Evolutionary conservation across 345 rosid genomes (phyloP).

Genomic region (Dipteronia dyeriana): DNA sequence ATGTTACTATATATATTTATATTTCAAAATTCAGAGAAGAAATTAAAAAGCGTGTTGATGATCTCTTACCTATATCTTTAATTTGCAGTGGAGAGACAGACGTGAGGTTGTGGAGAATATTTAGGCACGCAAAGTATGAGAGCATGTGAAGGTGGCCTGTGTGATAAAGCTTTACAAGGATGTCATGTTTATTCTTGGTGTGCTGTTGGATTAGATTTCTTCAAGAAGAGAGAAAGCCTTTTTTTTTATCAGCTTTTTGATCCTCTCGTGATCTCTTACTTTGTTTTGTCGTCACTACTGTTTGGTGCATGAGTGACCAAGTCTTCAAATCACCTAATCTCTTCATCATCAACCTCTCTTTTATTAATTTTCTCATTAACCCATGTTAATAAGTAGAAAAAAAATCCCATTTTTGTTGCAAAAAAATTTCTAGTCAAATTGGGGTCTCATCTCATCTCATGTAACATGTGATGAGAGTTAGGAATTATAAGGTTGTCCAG

Average conservation of each 20-base stretch:
- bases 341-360: too few species aligned
- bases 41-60: not conserved
- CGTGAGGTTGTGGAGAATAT: not conserved
- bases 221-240: not conserved
- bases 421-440: not conserved
- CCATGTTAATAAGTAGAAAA: not conserved
- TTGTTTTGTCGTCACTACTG: constrained; percentile 10
- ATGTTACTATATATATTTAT: too few species aligned
- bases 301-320: constrained; percentile 10
- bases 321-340: not conserved
- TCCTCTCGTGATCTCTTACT: constrained; percentile 10
- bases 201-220: not conserved
- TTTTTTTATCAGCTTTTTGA: not conserved
- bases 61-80: not conserved
- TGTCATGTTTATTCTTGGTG: not conserved
- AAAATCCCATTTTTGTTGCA: not conserved
- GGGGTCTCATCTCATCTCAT: too few species aligned
- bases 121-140: not conserved
- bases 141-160: not conserved
- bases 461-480: not conserved
- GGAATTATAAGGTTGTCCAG: not conserved
- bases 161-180: not conserved
- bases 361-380: not conserved
- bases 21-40: not conserved
- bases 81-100: not conserved